Percentiles rank a stretch among this genome's conserved stretches.
These are phyloP conservation scores for Osmozyma mogii DNA, from an alignment of 805 yeast species.

Conservation along the genomic window DNA sequence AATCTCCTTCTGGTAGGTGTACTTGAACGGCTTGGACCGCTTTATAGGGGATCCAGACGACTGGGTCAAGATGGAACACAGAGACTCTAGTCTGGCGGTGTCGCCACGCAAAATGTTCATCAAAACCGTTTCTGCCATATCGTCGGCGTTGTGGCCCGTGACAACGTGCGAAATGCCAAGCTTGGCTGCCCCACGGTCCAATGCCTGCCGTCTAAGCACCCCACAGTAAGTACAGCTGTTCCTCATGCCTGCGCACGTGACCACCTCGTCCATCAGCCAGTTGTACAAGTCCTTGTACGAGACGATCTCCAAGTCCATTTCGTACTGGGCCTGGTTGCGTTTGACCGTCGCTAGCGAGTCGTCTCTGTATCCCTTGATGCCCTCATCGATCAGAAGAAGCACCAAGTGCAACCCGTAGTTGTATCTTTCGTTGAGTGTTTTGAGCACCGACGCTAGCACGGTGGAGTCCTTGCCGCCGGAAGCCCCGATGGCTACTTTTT, in stretches of 20 bases:
- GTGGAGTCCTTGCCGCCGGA: constrained; percentile 99
- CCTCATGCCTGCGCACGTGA: constrained; percentile 85
- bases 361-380: constrained; percentile 94
- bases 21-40: constrained; percentile 93
- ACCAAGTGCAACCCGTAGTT: constrained; percentile 82
- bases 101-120: constrained; percentile 97
- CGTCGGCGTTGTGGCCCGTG: constrained; percentile 99
- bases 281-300: constrained; percentile 84
- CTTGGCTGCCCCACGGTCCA: constrained; percentile 91
- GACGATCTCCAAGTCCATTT: constrained; percentile 70
- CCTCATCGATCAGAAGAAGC: constrained; percentile 87
- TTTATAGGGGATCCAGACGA: constrained; percentile 83
- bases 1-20: constrained; percentile 93
- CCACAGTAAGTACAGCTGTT: constrained; percentile 98
- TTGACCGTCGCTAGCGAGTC: constrained; percentile 96
- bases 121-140: constrained; percentile 95
- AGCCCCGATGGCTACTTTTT: constrained; percentile 92
- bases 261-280: constrained; percentile 99
- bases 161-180: constrained; percentile 83
- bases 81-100: constrained; percentile 81
- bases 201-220: constrained; percentile 90
- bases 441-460: constrained; percentile 82
- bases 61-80: constrained; percentile 78
- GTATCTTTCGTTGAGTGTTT: constrained; percentile 80
- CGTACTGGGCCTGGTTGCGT: constrained; percentile 79